Base-by-base conservation (phyloP, 2,329 filamentous ascomycete genomes). In the Aspergillus felis region DNA sequence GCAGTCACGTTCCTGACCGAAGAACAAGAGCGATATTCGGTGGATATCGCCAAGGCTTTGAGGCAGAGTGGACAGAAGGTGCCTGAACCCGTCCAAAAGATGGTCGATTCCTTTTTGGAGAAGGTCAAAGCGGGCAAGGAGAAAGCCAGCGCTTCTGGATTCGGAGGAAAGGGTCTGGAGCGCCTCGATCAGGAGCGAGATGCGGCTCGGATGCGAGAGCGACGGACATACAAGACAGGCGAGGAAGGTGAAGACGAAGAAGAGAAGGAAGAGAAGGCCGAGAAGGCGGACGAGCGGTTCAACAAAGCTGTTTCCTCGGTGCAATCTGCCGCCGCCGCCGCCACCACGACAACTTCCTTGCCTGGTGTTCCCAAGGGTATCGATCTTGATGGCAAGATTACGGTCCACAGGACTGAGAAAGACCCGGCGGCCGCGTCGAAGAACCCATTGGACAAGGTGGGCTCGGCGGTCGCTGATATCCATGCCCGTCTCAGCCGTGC, bases 71-170 rank as follows among this genome's bases (percentile, higher is more conserved):
- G 88, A 4, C 90, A 96, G 71, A 82, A 87, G 9, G 83, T 97
- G 0, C 92, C 94, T 0, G 88, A 91, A 62, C 77, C 80, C 1
- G 75, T 89, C 9, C 80, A 85, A 65, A 81, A 82, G 54, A 76
- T 88, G 66, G 82, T 84, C 3, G 81, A 85, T 54, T 81, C 84
- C 1, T 96, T 95, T 76, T 84, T 88, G 57, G 90, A 95, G 65
- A 97, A 97, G 76, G 90, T 97, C 68, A 96, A 96, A 76, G 84
- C 88, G 7, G 94, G 93, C 51, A 94, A 95, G 71, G 92, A 91
- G 66, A 96, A 96, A 75, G 88, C 91, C 61, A 81, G 76, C 55
- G 87, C 86, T 24, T 91, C 89, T 57, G 94, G 94, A 2, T 99
- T 99, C 67, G 93, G 93, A 67, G 94, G 94, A 56, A 96, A 96